Base-by-base conservation (phyloP, 1,139 yeast species). In the Kodamaea sp. region DNA sequence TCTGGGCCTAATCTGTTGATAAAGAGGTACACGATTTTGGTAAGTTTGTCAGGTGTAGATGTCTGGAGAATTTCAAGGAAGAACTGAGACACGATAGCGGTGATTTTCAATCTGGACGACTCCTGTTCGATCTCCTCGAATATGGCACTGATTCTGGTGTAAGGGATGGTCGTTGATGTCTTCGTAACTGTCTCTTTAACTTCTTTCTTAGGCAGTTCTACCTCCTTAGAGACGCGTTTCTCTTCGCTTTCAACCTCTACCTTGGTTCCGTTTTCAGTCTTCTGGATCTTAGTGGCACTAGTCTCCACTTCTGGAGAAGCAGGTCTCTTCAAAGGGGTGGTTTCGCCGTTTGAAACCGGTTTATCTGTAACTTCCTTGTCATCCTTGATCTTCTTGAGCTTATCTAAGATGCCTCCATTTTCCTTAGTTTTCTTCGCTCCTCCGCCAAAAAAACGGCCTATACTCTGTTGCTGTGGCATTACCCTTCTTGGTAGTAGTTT, bases 1-100 rank as follows among this genome's bases (percentile, higher is more conserved):
- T 92, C 98, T 0, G 98, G 98, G 0, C 97, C 97, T 11, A 92
- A 67, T 37, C 94, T 68, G 55, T 90, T 90, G 53, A 90, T 89
- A 59, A 85, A 86, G 12, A 92, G 70, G 50, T 90, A 92, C 1
- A 90, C 85, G 1, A 87, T 79, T 39, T 76, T 78, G 4, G 86
- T 73, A 38, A 92, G 63, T 31, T 78, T 80, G 11, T 70, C 65
- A 1, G 87, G 81, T 14, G 61, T 50, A 8, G 79, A 70, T 16
- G 73, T 67, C 28, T 72, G 59, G 35, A 90, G 65, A 1, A 87
- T 80, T 28, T 77, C 73, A 15, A 74, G 60, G 51, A 86, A 84
- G 54, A 88, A 83, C 29, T 77, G 81, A 0, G 95, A 75, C 22
- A 92, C 80, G 35, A 78, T 64, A 29, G 87, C 80, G 14, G 84